Evolutionary conservation across 1,139 yeast species (phyloP).

Genomic region (Taphrina confusa): DNA sequence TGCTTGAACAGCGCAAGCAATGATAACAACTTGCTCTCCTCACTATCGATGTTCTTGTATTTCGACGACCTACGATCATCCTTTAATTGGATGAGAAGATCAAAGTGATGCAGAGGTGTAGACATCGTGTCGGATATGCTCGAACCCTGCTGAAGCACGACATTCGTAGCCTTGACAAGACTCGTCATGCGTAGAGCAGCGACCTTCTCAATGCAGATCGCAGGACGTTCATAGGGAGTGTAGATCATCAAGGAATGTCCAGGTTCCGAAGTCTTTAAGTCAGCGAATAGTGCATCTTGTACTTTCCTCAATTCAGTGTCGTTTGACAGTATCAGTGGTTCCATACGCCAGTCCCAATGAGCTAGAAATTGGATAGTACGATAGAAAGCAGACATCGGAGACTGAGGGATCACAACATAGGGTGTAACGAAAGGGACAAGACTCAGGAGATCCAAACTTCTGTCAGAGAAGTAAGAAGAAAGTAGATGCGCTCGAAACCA

Average conservation of each 20-base stretch:
- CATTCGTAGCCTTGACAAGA: constrained; percentile 72
- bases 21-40: neutral
- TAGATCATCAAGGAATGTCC: constrained; percentile 19
- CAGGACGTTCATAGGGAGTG: constrained; percentile 77
- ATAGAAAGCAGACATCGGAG: constrained; percentile 77
- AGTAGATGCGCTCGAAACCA: constrained; percentile 72
- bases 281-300: constrained; percentile 48
- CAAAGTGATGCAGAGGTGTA: constrained; percentile 83
- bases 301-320: constrained; percentile 44
- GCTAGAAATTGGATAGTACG: constrained; percentile 71
- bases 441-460: constrained; percentile 77
- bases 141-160: constrained; percentile 51
- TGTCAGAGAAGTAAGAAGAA: constrained; percentile 70
- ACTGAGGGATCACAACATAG: constrained; percentile 59
- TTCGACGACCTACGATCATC: constrained; percentile 43
- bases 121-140: constrained; percentile 51
- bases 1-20: constrained; percentile 5
- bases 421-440: constrained; percentile 76
- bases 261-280: neutral
- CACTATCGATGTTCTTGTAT: constrained; percentile 42
- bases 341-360: constrained; percentile 92
- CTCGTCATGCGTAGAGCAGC: constrained; percentile 87
- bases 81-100: constrained; percentile 66
- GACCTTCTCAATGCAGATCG: constrained; percentile 67
- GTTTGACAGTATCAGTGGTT: constrained; percentile 71